Evolutionary conservation across 495 filamentous ascomycete species (phyloP).

Genomic region (Neurospora cerealis): DNA sequence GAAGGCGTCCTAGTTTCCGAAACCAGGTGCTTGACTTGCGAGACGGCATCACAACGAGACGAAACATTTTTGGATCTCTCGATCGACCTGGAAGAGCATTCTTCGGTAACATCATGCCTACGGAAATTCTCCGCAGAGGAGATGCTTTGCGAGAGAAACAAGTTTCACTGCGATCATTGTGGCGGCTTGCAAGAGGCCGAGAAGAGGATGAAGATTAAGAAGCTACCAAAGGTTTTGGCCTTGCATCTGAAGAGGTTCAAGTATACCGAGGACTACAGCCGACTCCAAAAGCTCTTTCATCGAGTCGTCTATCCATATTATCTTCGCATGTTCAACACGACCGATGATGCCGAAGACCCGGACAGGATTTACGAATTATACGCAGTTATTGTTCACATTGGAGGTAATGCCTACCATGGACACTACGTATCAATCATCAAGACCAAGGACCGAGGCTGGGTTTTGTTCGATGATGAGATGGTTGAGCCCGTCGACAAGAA

Average conservation of each 20-base stretch:
- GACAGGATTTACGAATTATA: conserved; percentile 95
- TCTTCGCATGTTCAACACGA: conserved; percentile 93
- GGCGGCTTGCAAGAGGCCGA: conserved; percentile 96
- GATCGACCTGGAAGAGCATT: conserved; percentile 91
- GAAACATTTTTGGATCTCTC: conserved; percentile 94
- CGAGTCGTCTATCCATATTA: conserved; percentile 95
- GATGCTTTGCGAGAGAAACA: conserved; percentile 97
- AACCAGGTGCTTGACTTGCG: conserved; percentile 92
- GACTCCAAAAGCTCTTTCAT: conserved; percentile 93
- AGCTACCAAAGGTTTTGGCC: conserved; percentile 81
- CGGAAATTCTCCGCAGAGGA: conserved; percentile 95
- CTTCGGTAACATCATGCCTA: conserved; percentile 91
- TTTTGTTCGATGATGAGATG: conserved; percentile 96
- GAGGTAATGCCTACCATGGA: conserved; percentile 94
- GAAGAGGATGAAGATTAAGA: conserved; percentile 98
- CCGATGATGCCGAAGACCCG: conserved; percentile 90
- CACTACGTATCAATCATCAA: conserved; percentile 98
- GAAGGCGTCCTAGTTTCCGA: conserved; percentile 92
- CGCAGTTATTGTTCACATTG: conserved; percentile 97
- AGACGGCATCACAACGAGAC: conserved; percentile 88
- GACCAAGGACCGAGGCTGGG: conserved; percentile 89
- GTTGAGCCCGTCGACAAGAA: conserved; percentile 95
- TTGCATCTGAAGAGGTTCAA: conserved; percentile 96
- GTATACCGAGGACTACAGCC: conserved; percentile 88
- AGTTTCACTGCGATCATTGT: conserved; percentile 97